Evolutionary conservation across 225 moss, liverwort and hornwort species (phyloP).

Genomic region (Pseudoscleropodium purum): DNA sequence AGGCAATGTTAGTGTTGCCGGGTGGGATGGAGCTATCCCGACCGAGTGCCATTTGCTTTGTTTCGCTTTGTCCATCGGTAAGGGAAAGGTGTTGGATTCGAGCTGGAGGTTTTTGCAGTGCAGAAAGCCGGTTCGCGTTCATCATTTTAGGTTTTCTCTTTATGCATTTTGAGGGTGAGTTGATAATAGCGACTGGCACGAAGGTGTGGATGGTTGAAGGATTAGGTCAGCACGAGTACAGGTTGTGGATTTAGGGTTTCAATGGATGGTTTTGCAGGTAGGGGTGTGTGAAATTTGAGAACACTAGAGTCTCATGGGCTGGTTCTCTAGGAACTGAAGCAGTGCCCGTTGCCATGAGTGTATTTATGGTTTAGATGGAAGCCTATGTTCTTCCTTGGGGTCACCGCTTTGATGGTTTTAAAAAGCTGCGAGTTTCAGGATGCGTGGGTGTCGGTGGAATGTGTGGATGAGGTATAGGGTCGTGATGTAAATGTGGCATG

Average conservation of each 20-base stretch:
- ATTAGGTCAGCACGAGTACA: background rate
- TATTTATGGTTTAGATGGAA: background rate
- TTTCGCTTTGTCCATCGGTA: background rate
- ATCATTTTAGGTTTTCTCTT: background rate
- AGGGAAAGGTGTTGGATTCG: background rate
- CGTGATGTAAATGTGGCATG: too few species aligned
- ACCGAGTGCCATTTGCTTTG: background rate
- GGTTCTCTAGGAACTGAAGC: background rate
- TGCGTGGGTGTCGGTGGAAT: background rate
- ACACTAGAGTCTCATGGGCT: too few species aligned
- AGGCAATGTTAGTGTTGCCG: too few species aligned
- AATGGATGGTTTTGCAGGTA: too few species aligned
- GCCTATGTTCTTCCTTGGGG: background rate
- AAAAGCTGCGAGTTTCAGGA: background rate
- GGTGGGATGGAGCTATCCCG: too few species aligned
- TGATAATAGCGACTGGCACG: background rate
- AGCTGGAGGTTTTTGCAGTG: background rate
- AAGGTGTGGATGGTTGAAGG: background rate
- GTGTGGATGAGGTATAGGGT: background rate
- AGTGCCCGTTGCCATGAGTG: too few species aligned
- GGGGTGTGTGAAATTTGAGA: background rate
- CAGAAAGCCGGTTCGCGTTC: background rate
- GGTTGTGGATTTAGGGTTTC: background rate
- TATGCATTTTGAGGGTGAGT: accelerated
- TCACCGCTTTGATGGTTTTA: background rate